These are phyloP conservation scores for Globisporangium camurandrum DNA, from an alignment of 352 stramenopile species.

Conservation along the genomic window DNA sequence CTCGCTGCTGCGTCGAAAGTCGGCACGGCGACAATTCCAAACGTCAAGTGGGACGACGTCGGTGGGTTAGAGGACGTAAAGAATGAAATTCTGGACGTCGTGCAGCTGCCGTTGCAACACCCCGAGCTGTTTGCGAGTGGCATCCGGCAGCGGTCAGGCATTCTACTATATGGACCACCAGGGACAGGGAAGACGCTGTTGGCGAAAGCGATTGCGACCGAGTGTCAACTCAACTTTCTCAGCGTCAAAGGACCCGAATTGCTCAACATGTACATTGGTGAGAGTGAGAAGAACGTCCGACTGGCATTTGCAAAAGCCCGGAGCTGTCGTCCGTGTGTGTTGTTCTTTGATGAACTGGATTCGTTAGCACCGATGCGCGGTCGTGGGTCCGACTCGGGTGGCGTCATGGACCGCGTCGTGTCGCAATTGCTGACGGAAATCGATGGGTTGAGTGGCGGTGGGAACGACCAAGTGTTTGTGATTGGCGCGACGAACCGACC, in stretches of 20 bases:
- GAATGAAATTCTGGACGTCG: constrained; percentile 89
- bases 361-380: constrained; percentile 86
- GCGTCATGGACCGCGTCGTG: constrained; percentile 95
- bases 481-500: constrained; percentile 96
- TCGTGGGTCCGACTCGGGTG: constrained; percentile 77
- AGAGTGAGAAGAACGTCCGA: constrained; percentile 95
- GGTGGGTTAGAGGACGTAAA: constrained; percentile 98
- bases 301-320: constrained; percentile 89
- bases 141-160: constrained; percentile 72
- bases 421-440: constrained; percentile 95
- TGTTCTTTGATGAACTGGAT: constrained; percentile 94
- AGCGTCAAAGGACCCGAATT: constrained; percentile 95
- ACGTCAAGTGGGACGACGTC: constrained; percentile 98
- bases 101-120: constrained; percentile 80
- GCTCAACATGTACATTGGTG: constrained; percentile 97
- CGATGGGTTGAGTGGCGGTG: constrained; percentile 72
- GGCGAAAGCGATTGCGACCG: constrained; percentile 93
- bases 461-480: constrained; percentile 89
- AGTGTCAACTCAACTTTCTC: constrained; percentile 95
- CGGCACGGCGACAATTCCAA: constrained; percentile 79
- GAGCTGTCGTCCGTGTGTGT: constrained; percentile 77
- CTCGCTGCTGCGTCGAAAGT: constrained; percentile 58
- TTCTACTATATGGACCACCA: constrained; percentile 76
- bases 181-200: constrained; percentile 94
- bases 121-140: constrained; percentile 75